Conservation (phyloP, 2,329 filamentous ascomycete genomes). For the Claviceps capensis region DNA sequence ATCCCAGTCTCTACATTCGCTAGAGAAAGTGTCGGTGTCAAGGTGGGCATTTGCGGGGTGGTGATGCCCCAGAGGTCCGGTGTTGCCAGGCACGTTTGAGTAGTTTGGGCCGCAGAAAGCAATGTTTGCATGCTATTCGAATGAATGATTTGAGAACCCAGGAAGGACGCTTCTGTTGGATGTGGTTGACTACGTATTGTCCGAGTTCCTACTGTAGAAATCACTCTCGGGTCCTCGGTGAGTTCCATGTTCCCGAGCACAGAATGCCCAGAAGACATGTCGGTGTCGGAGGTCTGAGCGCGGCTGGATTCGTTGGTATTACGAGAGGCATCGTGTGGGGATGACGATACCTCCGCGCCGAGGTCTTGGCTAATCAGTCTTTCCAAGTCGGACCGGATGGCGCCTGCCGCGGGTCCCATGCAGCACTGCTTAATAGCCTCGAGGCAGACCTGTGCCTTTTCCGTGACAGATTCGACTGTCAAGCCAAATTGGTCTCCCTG, state of each 20-base stretch:
- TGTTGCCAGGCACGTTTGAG: neutral
- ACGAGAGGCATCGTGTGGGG: conserved; percentile 6
- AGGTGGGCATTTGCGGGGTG: neutral
- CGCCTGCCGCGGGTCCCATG: conserved; percentile 34
- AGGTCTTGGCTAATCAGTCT: conserved; percentile 35
- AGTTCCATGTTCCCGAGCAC: conserved; percentile 13
- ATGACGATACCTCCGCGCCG: conserved; percentile 11
- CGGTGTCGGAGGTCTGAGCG: conserved; percentile 1
- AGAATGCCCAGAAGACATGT: conserved; percentile 4
- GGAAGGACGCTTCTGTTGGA: neutral
- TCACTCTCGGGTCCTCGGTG: conserved; percentile 16
- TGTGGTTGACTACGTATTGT: neutral
- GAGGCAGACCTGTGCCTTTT: conserved; percentile 37
- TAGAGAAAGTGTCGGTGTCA: neutral
- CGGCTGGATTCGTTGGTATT: neutral
- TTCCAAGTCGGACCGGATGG: conserved; percentile 34
- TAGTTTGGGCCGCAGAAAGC: neutral
- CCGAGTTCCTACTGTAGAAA: conserved; percentile 2
- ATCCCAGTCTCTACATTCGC: neutral
- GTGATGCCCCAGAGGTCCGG: conserved; percentile 1
- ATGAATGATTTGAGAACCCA: neutral
- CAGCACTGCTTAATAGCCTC: conserved; percentile 37
- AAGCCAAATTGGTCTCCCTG: conserved; percentile 29
- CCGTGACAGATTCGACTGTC: conserved; percentile 30
- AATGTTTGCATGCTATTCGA: neutral